These are phyloP conservation scores for Colletotrichum liriopes DNA, from an alignment of 2,329 filamentous ascomycete species.

Conservation along the genomic window DNA sequence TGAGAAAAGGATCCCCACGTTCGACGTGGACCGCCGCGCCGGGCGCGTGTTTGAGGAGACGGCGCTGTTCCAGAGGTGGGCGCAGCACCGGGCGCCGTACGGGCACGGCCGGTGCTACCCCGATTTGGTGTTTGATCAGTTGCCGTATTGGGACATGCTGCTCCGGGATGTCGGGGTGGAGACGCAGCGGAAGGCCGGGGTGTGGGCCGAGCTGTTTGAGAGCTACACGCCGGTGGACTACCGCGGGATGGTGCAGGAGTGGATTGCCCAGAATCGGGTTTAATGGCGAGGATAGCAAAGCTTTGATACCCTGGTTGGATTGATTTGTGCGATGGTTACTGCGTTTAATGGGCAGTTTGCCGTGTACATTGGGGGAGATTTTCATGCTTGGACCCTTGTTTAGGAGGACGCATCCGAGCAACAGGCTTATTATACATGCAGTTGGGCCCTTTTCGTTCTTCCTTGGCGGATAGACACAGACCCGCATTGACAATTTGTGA, in stretches of 20 bases:
- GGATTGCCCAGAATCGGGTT: conserved; percentile 46
- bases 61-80: conserved; percentile 67
- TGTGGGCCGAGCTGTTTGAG: conserved; percentile 57
- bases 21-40: conserved; percentile 23
- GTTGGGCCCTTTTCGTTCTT: too few species aligned
- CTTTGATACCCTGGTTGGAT: not conserved
- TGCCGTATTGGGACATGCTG: conserved; percentile 72
- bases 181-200: conserved; percentile 54
- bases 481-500: too few species aligned
- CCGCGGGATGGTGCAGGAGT: conserved; percentile 60
- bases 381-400: too few species aligned
- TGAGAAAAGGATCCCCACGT: conserved; percentile 57
- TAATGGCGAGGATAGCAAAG: not conserved
- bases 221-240: conserved; percentile 65
- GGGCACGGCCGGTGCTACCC: conserved; percentile 66
- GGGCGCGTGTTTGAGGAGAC: conserved; percentile 53
- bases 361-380: too few species aligned
- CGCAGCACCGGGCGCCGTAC: conserved; percentile 64
- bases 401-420: too few species aligned
- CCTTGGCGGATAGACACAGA: too few species aligned
- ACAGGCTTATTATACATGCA: too few species aligned
- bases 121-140: conserved; percentile 72
- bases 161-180: conserved; percentile 68
- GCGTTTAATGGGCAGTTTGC: too few species aligned
- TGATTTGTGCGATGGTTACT: too few species aligned